Evolutionary conservation across 495 filamentous ascomycete genomes (phyloP), one percentile per base, ranked within the genome.

Genomic region (Evansstolkia leycettana): DNA sequence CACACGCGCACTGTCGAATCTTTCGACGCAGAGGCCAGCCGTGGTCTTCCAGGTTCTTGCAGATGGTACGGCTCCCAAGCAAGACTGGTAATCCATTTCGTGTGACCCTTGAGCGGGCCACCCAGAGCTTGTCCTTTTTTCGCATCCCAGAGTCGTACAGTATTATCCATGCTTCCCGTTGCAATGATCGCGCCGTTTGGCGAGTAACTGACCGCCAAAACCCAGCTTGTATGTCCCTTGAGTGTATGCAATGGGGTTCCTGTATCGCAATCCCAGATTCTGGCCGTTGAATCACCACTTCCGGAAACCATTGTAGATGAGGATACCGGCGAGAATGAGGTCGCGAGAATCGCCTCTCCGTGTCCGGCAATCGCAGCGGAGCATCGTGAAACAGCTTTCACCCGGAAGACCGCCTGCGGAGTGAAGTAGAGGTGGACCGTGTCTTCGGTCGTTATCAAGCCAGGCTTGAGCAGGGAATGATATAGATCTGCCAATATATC

Each of bases 61-160:
- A 84, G 52, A 46, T 96, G 92, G 54, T 89, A 95, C 9, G 92
- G 89, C 54, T 96, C 86, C 90, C 90, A 99, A 1, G 82, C 75
- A 27, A 95, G 58, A 48, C 72, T 81, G 17, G 80, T 86, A 29
- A 95, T 81, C 82, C 84, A 94, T 54, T 92, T 92, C 3, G 76
- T 72, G 50, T 99, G 90, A 2, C 89, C 90, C 57, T 82, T 94
- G 46, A 96, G 65, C 3, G 84, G 73, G 14, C 69, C 65, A 7
- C 86, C 86, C 8, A 87, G 53, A 1, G 78, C 57, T 44, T 84
- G 76, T 0, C 92, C 92, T 1, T 81, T 84, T 43, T 78, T 76
- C 1, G 86, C 73, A 50, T 94, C 82, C 87, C 89, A 99, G 26
- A 96, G 62, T 31, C 89, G 72, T 10, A 96, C 79, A 0, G 79